phyloP scores from a whole-genome alignment of 345 rosid species.

The Murraya koenigii region DNA sequence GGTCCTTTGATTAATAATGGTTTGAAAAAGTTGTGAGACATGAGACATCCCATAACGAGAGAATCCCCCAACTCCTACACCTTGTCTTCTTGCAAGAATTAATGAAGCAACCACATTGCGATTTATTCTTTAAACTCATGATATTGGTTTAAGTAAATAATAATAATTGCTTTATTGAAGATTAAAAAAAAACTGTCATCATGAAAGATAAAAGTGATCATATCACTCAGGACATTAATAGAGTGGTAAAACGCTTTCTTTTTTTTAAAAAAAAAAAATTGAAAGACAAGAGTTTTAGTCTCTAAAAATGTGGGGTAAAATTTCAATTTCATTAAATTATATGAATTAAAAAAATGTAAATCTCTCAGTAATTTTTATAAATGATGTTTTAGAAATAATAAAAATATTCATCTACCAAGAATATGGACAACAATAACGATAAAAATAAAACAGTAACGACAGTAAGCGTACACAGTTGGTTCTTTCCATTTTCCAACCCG shows the following conservation, averaged over 20 bases:
- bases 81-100: neutral
- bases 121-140: neutral
- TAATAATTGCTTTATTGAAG: too few relatives aligned
- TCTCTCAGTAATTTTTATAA: too few relatives aligned
- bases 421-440: neutral
- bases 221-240: too few relatives aligned
- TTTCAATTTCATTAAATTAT: too few relatives aligned
- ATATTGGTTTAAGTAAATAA: neutral
- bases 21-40: neutral
- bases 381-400: neutral
- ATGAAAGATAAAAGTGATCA: too few relatives aligned
- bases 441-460: neutral
- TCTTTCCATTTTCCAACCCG: slow-evolving; percentile 16
- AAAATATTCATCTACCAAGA: neutral
- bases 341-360: too few relatives aligned
- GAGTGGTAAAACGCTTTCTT: too few relatives aligned
- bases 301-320: too few relatives aligned
- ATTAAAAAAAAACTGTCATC: too few relatives aligned
- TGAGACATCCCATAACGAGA: neutral
- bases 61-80: neutral
- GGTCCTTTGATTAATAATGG: neutral
- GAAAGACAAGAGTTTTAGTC: too few relatives aligned
- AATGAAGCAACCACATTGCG: neutral
- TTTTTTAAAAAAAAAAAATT: too few relatives aligned
- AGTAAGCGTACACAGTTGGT: neutral